Base-by-base conservation (phyloP, 257 asterid genomes). In the Nicotiana tabacum region DNA sequence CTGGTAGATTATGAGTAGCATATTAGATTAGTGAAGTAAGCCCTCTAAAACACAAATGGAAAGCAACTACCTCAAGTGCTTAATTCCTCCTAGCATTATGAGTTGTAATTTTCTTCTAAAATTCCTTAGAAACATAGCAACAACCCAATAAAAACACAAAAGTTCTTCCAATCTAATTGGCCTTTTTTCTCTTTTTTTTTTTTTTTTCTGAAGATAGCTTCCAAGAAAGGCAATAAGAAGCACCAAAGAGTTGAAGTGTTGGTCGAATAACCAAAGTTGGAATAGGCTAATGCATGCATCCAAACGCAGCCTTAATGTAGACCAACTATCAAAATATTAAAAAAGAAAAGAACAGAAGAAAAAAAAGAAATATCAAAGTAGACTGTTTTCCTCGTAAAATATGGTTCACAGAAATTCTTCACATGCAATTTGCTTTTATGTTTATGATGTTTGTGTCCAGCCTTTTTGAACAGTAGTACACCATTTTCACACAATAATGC, bases 341-440 rank as follows among this genome's bases (percentile, higher is more conserved):
- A 29, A 15, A 21, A 51, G 11, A 37, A 57, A 10, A 55, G 2
- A 35, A 46, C 10, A 21, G 10, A 15, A 30, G 27, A 37, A 15
- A 24, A 33, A 43, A 37, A 37, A 2, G 21, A 39, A 27, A n/a
- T 70, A 43, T 70, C 72, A 48, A 61, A 32, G 33, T 4, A 17
- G 61, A n/a, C 37, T 33, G 70, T 12, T 56, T 3, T 61, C 7
- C 12, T 66, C 80, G 62, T 81, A 9, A 77, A 81, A 81, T 85
- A 55, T 88, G 89, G 90, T 88, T 85, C 90, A 88, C 86, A 78
- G 86, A 88, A 88, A n/a, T 32, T 24, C 10, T 78, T 39, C 76
- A 61, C 82, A 32, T 21, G 37, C 7, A 17, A 8, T 53, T 35
- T 13, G 2, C 43, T 0, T 66, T 11, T 24, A 46, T 72, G 58